Base-by-base conservation (phyloP, 2,329 filamentous ascomycete genomes). In the Herpotrichia juniperi region DNA sequence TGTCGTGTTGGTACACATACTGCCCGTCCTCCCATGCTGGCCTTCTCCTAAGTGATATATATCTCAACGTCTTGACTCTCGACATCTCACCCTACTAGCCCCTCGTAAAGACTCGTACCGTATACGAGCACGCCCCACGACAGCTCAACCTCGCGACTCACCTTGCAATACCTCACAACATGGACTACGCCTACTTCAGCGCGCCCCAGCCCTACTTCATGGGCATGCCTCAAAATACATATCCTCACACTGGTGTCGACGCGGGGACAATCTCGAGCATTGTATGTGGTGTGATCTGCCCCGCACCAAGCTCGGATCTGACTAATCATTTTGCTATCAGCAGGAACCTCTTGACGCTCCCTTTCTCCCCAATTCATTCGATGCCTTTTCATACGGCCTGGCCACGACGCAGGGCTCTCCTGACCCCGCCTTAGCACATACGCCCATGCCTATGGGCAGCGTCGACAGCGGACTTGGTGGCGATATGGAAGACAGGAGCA, bases 131-230 rank as follows among this genome's bases (percentile, higher is more conserved):
- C 28, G 12, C 8, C 14, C 31, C 16, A 16, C 32, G 16, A 49
- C 50, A 42, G 8, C 42, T 30, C 42, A 11, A 26, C 32, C 39
- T 34, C 31, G 8, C 46, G 19, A 32, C 43, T 14, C 17, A 25
- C 14, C 19, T 9, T 40, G 24, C 50, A 26, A 48, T 40, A 24
- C 19, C 39, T 26, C 19, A 32, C 50, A 24, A 60, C 46, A 86
- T 86, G 83, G 82, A 86, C 61, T 86, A 83, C 68, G 76, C 78
- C 47, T 84, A 81, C 68, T 85, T 80, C 60, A 66, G 70, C 45
- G 63, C 76, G 28, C 68, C 68, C 34, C 79, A 79, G 57, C 69
- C 76, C 34, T 84, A 80, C 60, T 80, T 81, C 55, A 75, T 81
- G 44, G 77, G 76, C 46, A 69, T 82, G 53, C 73, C 79, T 16